Evolutionary conservation across 306 rosid genomes (phyloP).

Genomic region (Prunus campanulata): DNA sequence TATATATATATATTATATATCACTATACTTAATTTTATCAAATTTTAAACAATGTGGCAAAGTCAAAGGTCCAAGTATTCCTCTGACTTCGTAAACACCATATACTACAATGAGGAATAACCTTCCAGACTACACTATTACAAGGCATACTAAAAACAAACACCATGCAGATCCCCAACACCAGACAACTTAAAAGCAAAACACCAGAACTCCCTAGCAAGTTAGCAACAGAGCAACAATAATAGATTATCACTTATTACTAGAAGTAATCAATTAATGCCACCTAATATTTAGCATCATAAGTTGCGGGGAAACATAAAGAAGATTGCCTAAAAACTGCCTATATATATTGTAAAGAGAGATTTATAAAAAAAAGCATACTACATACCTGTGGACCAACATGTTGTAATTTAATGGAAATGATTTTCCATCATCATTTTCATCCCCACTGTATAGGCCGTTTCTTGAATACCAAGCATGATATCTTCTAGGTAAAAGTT

Average conservation of each 20-base stretch:
- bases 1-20: not conserved
- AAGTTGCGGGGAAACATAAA: not conserved
- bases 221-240: not conserved
- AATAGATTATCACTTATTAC: not conserved
- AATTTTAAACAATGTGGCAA: not conserved
- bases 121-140: not conserved
- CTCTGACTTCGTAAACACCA: not conserved
- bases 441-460: conserved; percentile 58
- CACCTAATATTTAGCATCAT: conserved; percentile 1
- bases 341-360: too few species aligned
- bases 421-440: conserved; percentile 75
- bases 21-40: not conserved
- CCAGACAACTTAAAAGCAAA: not conserved
- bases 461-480: conserved; percentile 96
- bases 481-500: conserved; percentile 94
- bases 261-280: conserved; percentile 1
- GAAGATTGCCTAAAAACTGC: not conserved
- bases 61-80: too few species aligned
- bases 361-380: conserved; percentile 10
- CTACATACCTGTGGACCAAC: conserved; percentile 75
- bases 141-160: not conserved
- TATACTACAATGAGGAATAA: not conserved
- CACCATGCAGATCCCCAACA: not conserved
- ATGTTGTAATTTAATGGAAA: conserved; percentile 72
- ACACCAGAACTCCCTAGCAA: not conserved